Evolutionary conservation across 2,329 filamentous ascomycete genomes (phyloP).

Genomic region (Ilyonectria robusta): DNA sequence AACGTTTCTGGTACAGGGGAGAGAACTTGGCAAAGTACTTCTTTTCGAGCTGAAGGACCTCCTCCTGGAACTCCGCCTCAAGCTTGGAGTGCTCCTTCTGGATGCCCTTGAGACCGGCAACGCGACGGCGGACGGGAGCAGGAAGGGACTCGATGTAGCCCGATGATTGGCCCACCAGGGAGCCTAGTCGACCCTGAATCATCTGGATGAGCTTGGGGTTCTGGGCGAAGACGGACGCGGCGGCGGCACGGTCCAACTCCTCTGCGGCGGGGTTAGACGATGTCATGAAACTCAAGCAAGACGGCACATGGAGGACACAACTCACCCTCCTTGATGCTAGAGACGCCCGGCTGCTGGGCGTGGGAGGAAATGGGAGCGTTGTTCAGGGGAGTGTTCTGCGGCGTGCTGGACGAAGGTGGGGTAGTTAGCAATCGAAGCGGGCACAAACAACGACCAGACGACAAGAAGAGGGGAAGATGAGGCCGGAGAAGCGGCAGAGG

Average conservation of each 20-base stretch:
- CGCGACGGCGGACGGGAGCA: constrained; percentile 88
- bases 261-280: constrained; percentile 67
- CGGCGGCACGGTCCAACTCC: constrained; percentile 88
- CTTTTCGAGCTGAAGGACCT: constrained; percentile 98
- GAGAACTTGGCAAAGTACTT: constrained; percentile 99
- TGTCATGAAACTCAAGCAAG: constrained; percentile 24
- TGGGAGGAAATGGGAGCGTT: constrained; percentile 98
- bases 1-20: constrained; percentile 95
- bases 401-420: constrained; percentile 80
- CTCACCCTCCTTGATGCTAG: constrained; percentile 98
- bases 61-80: constrained; percentile 98
- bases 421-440: constrained; percentile 54
- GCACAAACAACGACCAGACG: constrained; percentile 38
- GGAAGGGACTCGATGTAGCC: constrained; percentile 98
- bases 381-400: constrained; percentile 96
- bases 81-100: constrained; percentile 99
- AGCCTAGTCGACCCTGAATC: constrained; percentile 97
- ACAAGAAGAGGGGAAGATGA: constrained; percentile 30
- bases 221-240: constrained; percentile 93
- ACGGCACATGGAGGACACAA: constrained; percentile 39
- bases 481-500: constrained; percentile 26
- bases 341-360: constrained; percentile 93
- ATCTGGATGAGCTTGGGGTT: constrained; percentile 96
- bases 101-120: constrained; percentile 95
- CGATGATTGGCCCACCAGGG: constrained; percentile 93